A percentile compares a stretch with the other conserved stretches of the same genome.
Conservation (phyloP, 139 green algal species). For the Ettlia oleoabundans region DNA sequence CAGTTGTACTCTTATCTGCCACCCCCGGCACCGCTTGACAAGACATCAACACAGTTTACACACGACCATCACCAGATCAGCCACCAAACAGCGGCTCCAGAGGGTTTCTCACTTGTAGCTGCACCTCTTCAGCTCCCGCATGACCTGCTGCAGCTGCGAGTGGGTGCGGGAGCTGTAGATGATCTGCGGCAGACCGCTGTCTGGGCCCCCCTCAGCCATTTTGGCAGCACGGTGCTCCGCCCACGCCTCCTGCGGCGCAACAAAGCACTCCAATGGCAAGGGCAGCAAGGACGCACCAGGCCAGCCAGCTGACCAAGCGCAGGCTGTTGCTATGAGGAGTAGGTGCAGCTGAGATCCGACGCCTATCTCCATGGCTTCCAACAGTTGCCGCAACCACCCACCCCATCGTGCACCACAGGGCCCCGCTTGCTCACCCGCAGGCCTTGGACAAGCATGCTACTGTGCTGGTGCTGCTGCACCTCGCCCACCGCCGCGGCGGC, state of each 20-base stretch:
- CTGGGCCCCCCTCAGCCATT: neutral
- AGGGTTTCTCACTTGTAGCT: constrained; percentile 70
- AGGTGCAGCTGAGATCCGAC: too few relatives aligned
- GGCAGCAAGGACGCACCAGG: neutral
- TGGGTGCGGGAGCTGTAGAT: constrained; percentile 95
- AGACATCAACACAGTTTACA: too few relatives aligned
- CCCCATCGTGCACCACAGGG: too few relatives aligned
- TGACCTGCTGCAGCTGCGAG: constrained; percentile 94
- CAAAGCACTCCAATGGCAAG: neutral
- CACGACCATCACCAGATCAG: neutral
- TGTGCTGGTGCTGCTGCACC: constrained; percentile 20
- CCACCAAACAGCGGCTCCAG: too few relatives aligned
- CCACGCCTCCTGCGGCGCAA: constrained; percentile 41
- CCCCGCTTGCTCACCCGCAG: constrained; percentile 48
- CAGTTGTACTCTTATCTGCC: too few relatives aligned
- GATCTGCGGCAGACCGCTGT: constrained; percentile 68
- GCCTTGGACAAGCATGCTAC: constrained; percentile 41
- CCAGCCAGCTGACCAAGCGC: neutral
- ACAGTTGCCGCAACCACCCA: too few relatives aligned
- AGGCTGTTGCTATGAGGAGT: neutral
- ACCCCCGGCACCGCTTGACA: neutral
- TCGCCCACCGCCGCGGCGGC: neutral
- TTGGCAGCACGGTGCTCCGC: constrained; percentile 37
- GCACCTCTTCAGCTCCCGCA: constrained; percentile 86
- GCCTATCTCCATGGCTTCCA: too few relatives aligned